These are phyloP conservation scores for Ilyonectria mors-panacis DNA, from an alignment of 2,329 filamentous ascomycete genomes.

Conservation along the genomic window DNA sequence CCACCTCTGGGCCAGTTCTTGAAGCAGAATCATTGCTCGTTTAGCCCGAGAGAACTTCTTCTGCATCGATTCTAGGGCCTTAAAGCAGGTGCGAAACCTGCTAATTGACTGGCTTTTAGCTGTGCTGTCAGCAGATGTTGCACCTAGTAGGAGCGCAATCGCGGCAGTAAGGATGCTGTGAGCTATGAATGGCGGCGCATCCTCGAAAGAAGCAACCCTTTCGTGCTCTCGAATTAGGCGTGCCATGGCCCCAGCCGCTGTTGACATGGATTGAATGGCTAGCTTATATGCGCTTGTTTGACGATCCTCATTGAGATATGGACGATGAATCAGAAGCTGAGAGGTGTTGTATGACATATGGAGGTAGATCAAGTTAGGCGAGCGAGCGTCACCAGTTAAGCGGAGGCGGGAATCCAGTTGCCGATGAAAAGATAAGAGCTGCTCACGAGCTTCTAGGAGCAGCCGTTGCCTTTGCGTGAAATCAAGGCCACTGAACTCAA, in stretches of 20 bases:
- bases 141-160: constrained; percentile 2
- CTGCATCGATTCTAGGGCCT: background rate
- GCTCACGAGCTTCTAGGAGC: constrained; percentile 3
- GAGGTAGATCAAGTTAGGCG: background rate
- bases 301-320: constrained; percentile 2
- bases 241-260: background rate
- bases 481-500: constrained; percentile 1
- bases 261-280: background rate
- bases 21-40: background rate
- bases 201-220: background rate
- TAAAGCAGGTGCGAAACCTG: constrained; percentile 2
- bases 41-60: background rate
- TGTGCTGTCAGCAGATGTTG: background rate
- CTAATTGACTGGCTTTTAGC: constrained; percentile 1
- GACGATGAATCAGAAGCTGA: constrained; percentile 14
- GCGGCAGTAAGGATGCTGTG: constrained; percentile 17
- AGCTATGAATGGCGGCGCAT: constrained; percentile 3
- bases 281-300: background rate
- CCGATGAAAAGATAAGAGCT: constrained; percentile 2
- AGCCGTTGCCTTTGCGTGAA: background rate
- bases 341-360: constrained; percentile 20
- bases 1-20: constrained; percentile 7
- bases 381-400: background rate
- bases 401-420: background rate
- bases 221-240: constrained; percentile 3